Percentiles rank a stretch among this genome's conserved stretches.
These are phyloP conservation scores for Fomitopsis serialis DNA, from an alignment of 768 basidiomycete genomes.

Conservation along the genomic window DNA sequence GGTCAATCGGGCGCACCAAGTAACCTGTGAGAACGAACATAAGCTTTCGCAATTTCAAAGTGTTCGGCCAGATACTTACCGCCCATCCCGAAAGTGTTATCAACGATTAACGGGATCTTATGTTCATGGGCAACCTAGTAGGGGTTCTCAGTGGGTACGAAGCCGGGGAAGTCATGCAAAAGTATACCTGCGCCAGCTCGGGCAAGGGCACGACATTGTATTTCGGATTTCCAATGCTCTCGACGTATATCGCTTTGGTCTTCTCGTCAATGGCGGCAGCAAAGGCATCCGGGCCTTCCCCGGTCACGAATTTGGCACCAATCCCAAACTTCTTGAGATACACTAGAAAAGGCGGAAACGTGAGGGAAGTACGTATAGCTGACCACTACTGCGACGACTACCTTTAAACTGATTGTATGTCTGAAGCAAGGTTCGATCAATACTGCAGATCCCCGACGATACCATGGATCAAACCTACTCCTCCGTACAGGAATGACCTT, in stretches of 20 bases:
- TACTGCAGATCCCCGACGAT: background rate
- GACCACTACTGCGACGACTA: slow-evolving; percentile 9
- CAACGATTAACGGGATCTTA: slow-evolving; percentile 73
- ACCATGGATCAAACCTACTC: slow-evolving; percentile 34
- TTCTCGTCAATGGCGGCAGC: slow-evolving; percentile 67
- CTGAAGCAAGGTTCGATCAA: slow-evolving; percentile 13
- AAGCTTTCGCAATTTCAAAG: no score
- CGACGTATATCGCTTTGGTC: slow-evolving; percentile 73
- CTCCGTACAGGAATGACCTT: slow-evolving; percentile 66
- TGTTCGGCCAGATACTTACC: slow-evolving; percentile 27
- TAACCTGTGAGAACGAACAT: slow-evolving; percentile 33
- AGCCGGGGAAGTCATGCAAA: no score
- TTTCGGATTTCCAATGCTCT: slow-evolving; percentile 78
- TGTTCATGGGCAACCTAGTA: slow-evolving; percentile 62
- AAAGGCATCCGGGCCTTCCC: slow-evolving; percentile 51
- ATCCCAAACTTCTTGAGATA: slow-evolving; percentile 68
- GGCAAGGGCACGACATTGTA: slow-evolving; percentile 63
- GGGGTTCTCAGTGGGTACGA: background rate
- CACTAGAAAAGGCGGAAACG: slow-evolving; percentile 29
- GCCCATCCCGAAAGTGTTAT: slow-evolving; percentile 76
- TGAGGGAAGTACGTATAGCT: background rate
- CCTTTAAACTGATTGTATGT: slow-evolving; percentile 75
- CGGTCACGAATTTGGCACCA: slow-evolving; percentile 55
- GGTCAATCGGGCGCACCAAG: slow-evolving; percentile 61
- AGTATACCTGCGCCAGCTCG: slow-evolving; percentile 56